Conservation (phyloP, 2,329 filamentous ascomycete species). For the Anthostomella pinea region DNA sequence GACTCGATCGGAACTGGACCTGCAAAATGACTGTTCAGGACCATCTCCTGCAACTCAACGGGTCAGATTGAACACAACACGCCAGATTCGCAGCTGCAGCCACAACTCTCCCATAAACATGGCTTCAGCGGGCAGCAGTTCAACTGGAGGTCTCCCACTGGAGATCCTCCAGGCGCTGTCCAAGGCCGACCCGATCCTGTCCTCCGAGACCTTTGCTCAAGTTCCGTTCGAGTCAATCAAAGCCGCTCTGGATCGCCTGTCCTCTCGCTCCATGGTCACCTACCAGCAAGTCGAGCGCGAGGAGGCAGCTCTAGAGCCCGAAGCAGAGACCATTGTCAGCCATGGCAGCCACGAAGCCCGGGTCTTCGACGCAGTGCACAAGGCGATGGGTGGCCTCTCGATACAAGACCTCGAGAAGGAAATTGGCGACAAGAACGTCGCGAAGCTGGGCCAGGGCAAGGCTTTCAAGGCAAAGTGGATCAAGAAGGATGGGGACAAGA, state of each 20-base stretch:
- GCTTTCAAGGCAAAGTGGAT: conserved; percentile 84
- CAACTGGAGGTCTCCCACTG: conserved; percentile 56
- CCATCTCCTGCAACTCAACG: no score
- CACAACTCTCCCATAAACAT: no score
- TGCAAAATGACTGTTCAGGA: no score
- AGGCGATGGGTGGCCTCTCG: conserved; percentile 75
- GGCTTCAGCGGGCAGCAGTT: conserved; percentile 38
- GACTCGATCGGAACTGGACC: no score
- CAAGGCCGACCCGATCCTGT: conserved; percentile 62
- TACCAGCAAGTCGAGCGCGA: conserved; percentile 84
- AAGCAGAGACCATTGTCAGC: conserved; percentile 68
- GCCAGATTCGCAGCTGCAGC: no score
- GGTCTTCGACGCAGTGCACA: conserved; percentile 71
- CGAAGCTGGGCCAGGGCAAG: conserved; percentile 88
- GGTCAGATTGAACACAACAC: no score
- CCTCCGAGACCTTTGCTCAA: conserved; percentile 66
- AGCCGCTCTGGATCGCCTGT: conserved; percentile 81
- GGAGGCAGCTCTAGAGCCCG: conserved; percentile 70
- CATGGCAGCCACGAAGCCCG: conserved; percentile 81
- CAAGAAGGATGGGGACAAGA: conserved; percentile 27
- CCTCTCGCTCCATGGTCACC: conserved; percentile 78
- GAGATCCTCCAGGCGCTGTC: conserved; percentile 65
- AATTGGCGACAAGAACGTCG: conserved; percentile 70
- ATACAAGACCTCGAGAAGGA: conserved; percentile 68
- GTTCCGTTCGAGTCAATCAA: conserved; percentile 70